A percentile compares a stretch with the other conserved stretches of the same genome.
These are phyloP conservation scores for Bondarzewia mesenterica DNA, from an alignment of 1,284 basidiomycete species.

Conservation along the genomic window DNA sequence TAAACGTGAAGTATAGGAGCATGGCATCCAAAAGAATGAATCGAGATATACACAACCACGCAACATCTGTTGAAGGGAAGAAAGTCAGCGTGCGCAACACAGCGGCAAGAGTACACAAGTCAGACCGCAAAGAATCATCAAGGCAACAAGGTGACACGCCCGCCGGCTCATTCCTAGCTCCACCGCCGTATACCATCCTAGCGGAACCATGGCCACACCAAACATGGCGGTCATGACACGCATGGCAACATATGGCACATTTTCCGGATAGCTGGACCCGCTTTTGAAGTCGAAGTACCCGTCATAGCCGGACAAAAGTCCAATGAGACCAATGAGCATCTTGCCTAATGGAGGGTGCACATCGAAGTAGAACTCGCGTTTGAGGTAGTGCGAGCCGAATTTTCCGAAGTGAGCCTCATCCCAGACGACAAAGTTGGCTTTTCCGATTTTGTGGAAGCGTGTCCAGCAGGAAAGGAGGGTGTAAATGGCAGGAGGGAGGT, in stretches of 20 bases:
- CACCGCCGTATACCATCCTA: constrained; percentile 95
- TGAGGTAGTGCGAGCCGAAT: constrained; percentile 94
- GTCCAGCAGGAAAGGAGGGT: constrained; percentile 92
- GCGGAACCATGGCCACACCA: constrained; percentile 91
- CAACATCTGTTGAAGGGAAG: constrained; percentile 64
- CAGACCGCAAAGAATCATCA: constrained; percentile 90
- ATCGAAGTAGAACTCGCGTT: constrained; percentile 93
- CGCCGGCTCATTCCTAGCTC: constrained; percentile 89
- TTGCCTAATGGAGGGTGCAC: constrained; percentile 98
- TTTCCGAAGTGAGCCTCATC: constrained; percentile 99
- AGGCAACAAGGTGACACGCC: constrained; percentile 84
- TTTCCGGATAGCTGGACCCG: constrained; percentile 77
- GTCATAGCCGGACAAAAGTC: constrained; percentile 86
- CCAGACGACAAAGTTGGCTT: constrained; percentile 86
- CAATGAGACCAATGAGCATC: constrained; percentile 95
- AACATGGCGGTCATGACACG: constrained; percentile 91
- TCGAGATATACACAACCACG: constrained; percentile 92
- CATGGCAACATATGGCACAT: constrained; percentile 92
- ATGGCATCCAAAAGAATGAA: constrained; percentile 98
- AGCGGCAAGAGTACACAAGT: constrained; percentile 10
- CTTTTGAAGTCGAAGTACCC: constrained; percentile 94
- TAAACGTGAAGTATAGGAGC: constrained; percentile 97
- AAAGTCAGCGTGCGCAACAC: background rate
- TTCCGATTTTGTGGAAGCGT: constrained; percentile 91
- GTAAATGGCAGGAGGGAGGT: constrained; percentile 80